phyloP scores from a whole-genome alignment of 768 basidiomycete species.

The Suillus decipiens region DNA sequence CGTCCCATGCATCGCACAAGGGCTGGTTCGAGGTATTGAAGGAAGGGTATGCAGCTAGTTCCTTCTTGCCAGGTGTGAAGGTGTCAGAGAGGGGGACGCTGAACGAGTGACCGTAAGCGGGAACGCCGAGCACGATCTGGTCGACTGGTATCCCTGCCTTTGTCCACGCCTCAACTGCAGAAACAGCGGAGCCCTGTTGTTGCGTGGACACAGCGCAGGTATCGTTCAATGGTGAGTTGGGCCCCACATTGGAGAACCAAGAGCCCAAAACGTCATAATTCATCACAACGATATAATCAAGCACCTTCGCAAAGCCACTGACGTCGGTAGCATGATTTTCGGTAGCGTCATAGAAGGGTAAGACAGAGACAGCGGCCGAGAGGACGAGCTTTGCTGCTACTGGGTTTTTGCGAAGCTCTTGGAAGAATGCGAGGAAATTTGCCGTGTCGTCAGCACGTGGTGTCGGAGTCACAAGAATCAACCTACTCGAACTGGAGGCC shows the following conservation, averaged over 20 bases:
- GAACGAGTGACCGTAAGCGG: conserved; percentile 82
- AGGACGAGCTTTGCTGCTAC: conserved; percentile 57
- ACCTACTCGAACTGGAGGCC: conserved; percentile 60
- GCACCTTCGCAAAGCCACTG: conserved; percentile 65
- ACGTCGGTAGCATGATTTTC: conserved; percentile 70
- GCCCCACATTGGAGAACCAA: conserved; percentile 58
- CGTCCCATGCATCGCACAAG: conserved; percentile 60
- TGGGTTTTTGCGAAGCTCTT: conserved; percentile 59
- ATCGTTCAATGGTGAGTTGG: conserved; percentile 82
- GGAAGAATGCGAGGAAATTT: conserved; percentile 79
- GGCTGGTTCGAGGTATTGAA: conserved; percentile 48
- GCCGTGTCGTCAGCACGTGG: conserved; percentile 49
- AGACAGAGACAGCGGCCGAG: conserved; percentile 64
- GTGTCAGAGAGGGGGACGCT: conserved; percentile 40
- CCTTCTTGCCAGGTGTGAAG: conserved; percentile 34
- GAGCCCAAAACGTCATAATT: conserved; percentile 64
- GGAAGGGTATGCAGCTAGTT: conserved; percentile 47
- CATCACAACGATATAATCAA: conserved; percentile 69
- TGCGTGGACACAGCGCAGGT: conserved; percentile 61
- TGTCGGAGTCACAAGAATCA: not conserved
- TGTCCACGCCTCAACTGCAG: conserved; percentile 72
- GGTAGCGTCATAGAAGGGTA: conserved; percentile 61
- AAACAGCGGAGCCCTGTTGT: conserved; percentile 74
- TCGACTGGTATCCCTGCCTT: conserved; percentile 70
- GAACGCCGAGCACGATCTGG: conserved; percentile 79